Percentiles rank a stretch among this genome's conserved stretches.
phyloP scores from a whole-genome alignment of 441 rosid species.

The Eruca vesicaria region DNA sequence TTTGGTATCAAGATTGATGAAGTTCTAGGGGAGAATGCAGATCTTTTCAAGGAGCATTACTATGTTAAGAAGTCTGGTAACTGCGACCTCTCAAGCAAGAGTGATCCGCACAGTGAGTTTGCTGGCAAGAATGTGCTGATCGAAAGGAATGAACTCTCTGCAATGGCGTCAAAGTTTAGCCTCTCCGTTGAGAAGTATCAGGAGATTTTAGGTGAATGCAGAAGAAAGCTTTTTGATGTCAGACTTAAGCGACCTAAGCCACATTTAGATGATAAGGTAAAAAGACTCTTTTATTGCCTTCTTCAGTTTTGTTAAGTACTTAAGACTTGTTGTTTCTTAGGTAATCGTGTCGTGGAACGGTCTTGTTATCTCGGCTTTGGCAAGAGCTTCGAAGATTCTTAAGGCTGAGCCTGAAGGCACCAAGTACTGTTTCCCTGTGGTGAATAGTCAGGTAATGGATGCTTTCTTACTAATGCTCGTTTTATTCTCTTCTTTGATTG shows the following conservation, averaged over 20 bases:
- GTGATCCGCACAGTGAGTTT: conserved; percentile 89
- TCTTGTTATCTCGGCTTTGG: conserved; percentile 78
- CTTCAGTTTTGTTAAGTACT: conserved; percentile 7
- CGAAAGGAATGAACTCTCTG: conserved; percentile 61
- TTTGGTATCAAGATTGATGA: conserved; percentile 61
- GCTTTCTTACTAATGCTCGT: not conserved
- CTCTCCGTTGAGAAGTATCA: conserved; percentile 60
- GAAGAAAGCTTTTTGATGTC: conserved; percentile 67
- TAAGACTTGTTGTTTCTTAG: conserved; percentile 34
- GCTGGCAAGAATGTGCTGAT: conserved; percentile 79
- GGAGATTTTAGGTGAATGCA: conserved; percentile 70
- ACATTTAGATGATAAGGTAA: conserved; percentile 94
- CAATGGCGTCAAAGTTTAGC: conserved; percentile 61
- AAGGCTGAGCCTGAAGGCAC: conserved; percentile 50
- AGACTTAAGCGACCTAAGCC: conserved; percentile 79
- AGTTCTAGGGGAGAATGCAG: conserved; percentile 69
- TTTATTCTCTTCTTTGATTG: not conserved
- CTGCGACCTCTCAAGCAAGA: conserved; percentile 81
- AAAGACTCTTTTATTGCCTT: not conserved
- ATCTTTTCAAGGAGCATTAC: conserved; percentile 75
- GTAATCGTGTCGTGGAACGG: conserved; percentile 96
- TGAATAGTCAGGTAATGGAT: conserved; percentile 64
- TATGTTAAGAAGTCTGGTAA: conserved; percentile 76
- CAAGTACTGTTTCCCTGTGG: conserved; percentile 63
- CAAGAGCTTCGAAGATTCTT: conserved; percentile 87